A percentile compares a stretch with the other conserved stretches of the same genome.
These are phyloP conservation scores for Talaromyces liani DNA, from an alignment of 495 filamentous ascomycete genomes.

Conservation along the genomic window DNA sequence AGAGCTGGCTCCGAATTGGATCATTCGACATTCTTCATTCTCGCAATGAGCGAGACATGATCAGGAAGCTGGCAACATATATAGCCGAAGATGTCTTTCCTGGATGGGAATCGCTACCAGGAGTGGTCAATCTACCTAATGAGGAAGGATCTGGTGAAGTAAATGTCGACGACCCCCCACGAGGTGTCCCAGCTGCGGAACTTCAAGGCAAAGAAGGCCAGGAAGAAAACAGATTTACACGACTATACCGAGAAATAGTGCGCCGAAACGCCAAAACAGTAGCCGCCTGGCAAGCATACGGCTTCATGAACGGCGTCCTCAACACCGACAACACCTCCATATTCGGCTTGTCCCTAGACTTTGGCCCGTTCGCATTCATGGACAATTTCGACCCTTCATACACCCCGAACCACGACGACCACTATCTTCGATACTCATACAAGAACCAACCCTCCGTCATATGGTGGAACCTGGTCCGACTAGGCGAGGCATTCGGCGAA, in stretches of 20 bases:
- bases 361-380: slow-evolving; percentile 93
- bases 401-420: slow-evolving; percentile 95
- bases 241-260: slow-evolving; percentile 81
- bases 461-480: slow-evolving; percentile 96
- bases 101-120: slow-evolving; percentile 75
- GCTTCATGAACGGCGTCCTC: slow-evolving; percentile 95
- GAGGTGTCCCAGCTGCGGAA: slow-evolving; percentile 45
- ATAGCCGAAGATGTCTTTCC: slow-evolving; percentile 77
- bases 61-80: slow-evolving; percentile 70
- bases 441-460: slow-evolving; percentile 91
- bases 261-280: slow-evolving; percentile 83
- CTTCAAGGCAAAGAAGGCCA: slow-evolving; percentile 55
- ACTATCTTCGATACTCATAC: slow-evolving; percentile 79
- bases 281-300: slow-evolving; percentile 92
- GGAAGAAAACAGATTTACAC: slow-evolving; percentile 77
- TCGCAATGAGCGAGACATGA: slow-evolving; percentile 67
- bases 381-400: slow-evolving; percentile 91
- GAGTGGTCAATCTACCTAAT: slow-evolving; percentile 23
- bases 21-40: slow-evolving; percentile 85
- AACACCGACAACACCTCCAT: slow-evolving; percentile 96
- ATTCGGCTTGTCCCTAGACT: slow-evolving; percentile 83
- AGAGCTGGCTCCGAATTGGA: slow-evolving; percentile 84
- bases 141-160: slow-evolving; percentile 30
- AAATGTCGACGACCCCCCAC: slow-evolving; percentile 29
- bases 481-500: slow-evolving; percentile 88